These are phyloP conservation scores for Cichorium intybus DNA, from an alignment of 140 eudicot genomes.

Conservation along the genomic window DNA sequence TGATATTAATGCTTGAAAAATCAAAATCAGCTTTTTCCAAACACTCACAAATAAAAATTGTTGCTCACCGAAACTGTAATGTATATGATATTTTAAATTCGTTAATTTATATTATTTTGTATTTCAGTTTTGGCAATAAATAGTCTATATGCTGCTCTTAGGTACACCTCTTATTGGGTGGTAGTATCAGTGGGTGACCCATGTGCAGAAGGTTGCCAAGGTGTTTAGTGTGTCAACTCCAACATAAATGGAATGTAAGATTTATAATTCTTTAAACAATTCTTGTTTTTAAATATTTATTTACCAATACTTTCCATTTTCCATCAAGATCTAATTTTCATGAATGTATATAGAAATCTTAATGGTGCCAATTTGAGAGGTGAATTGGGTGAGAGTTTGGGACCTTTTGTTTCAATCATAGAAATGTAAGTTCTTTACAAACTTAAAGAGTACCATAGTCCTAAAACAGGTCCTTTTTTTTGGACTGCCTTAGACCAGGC, in stretches of 20 bases:
- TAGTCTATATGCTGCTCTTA: constrained; percentile 70
- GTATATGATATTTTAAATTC: not conserved
- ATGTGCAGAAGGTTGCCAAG: constrained; percentile 86
- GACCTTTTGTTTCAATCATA: constrained; percentile 61
- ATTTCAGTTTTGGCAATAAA: constrained; percentile 72
- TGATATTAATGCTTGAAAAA: no score
- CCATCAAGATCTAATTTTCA: no score
- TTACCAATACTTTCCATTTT: not conserved
- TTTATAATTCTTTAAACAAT: not conserved
- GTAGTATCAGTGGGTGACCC: constrained; percentile 90
- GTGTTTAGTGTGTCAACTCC: constrained; percentile 79
- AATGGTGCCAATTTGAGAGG: constrained; percentile 84
- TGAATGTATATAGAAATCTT: constrained; percentile 48
- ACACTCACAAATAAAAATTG: no score
- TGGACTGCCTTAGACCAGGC: no score
- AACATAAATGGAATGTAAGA: constrained; percentile 83
- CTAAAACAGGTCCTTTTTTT: not conserved
- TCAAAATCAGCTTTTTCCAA: no score
- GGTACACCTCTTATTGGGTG: constrained; percentile 74
- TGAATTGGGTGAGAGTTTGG: constrained; percentile 61
- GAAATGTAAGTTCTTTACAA: constrained; percentile 54
- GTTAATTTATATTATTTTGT: not conserved
- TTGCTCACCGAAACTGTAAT: no score
- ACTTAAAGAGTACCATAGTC: not conserved
- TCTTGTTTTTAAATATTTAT: not conserved